Evolutionary conservation across 495 filamentous ascomycete species (phyloP).

Genomic region (Penicillium angulare): DNA sequence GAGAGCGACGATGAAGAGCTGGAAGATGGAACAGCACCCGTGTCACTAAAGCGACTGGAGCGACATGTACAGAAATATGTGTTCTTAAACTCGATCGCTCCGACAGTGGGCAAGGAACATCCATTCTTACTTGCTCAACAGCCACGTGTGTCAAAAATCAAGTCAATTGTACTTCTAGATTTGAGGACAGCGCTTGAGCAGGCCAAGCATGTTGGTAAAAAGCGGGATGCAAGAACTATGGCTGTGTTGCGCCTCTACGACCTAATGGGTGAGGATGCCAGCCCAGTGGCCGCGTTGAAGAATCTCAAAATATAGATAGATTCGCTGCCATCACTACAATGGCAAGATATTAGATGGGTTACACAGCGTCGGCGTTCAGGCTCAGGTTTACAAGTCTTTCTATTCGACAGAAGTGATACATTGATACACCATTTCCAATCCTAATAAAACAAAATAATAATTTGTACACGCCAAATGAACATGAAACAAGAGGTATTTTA

Average conservation of each 20-base stretch:
- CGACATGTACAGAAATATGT: conserved; percentile 58
- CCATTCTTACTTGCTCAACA: conserved; percentile 63
- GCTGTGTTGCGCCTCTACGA: conserved; percentile 74
- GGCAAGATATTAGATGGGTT: conserved; percentile 15
- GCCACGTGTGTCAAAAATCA: conserved; percentile 55
- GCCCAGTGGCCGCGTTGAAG: conserved; percentile 63
- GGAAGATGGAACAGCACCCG: conserved; percentile 39
- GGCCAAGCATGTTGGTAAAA: conserved; percentile 52
- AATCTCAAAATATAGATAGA: conserved; percentile 54
- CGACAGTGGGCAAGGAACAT: conserved; percentile 56
- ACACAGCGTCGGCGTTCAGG: conserved; percentile 47
- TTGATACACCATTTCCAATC: conserved; percentile 46
- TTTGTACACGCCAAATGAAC: conserved; percentile 39
- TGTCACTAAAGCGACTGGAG: conserved; percentile 52
- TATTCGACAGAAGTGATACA: conserved; percentile 50
- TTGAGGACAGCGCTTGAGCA: conserved; percentile 77
- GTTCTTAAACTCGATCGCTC: conserved; percentile 49
- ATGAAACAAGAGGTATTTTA: conserved; percentile 41
- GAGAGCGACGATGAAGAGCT: conserved; percentile 52
- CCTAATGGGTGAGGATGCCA: conserved; percentile 69
- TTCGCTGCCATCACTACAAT: not conserved
- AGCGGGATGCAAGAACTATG: conserved; percentile 57
- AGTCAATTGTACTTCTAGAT: conserved; percentile 81
- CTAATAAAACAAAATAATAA: conserved; percentile 43
- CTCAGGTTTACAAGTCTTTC: conserved; percentile 11